phyloP scores from a whole-genome alignment of 2,329 filamentous ascomycete genomes.

The Botryotinia globosa region DNA sequence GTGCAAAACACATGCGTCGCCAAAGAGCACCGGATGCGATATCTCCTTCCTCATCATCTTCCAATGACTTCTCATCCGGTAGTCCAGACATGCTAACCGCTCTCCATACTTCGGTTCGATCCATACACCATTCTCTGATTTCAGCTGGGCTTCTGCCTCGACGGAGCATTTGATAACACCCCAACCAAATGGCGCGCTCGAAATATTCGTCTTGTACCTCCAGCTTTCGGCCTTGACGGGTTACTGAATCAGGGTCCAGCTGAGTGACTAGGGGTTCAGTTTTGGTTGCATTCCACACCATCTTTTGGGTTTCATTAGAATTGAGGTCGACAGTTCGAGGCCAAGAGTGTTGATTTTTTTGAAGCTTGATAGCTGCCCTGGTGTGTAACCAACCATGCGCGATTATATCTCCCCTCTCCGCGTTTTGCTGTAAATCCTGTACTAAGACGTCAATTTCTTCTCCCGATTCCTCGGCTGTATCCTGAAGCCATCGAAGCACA shows the following conservation, averaged over 20 bases:
- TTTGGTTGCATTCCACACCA: conserved; percentile 55
- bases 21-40: conserved; percentile 59
- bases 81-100: conserved; percentile 77
- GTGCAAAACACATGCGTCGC: conserved; percentile 72
- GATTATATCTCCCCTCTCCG: conserved; percentile 77
- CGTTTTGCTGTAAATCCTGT: conserved; percentile 69
- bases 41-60: conserved; percentile 47
- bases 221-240: conserved; percentile 71
- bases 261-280: conserved; percentile 74
- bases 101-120: conserved; percentile 85
- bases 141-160: conserved; percentile 72
- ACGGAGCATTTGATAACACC: conserved; percentile 90
- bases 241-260: conserved; percentile 86
- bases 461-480: conserved; percentile 64
- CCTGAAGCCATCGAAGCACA: conserved; percentile 83
- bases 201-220: conserved; percentile 84
- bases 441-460: conserved; percentile 74
- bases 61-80: conserved; percentile 51
- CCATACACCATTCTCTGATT: conserved; percentile 81
- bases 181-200: conserved; percentile 86
- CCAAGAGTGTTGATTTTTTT: conserved; percentile 74
- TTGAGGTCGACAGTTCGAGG: conserved; percentile 63
- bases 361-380: conserved; percentile 81
- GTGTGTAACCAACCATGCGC: conserved; percentile 92
- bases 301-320: conserved; percentile 54